A percentile compares a stretch with the other conserved stretches of the same genome.
phyloP scores from a whole-genome alignment of 2,329 filamentous ascomycete genomes.

The Aspergillus intermedius region DNA sequence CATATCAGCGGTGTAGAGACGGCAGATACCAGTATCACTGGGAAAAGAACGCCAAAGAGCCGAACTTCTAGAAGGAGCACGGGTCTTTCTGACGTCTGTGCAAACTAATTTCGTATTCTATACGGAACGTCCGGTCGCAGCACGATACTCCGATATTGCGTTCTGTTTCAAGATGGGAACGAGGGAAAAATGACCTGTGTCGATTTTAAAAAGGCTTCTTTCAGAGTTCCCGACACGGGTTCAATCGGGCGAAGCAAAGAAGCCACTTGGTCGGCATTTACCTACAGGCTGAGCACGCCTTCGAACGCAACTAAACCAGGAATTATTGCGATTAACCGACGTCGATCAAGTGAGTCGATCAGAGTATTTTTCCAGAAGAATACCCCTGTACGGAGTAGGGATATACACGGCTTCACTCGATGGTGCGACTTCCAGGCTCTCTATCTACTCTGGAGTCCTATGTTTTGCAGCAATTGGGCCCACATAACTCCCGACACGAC shows the following conservation, averaged over 20 bases:
- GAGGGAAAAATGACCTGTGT: neutral
- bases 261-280: too few relatives aligned
- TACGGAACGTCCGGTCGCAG: neutral
- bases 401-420: neutral
- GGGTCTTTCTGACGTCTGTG: too few relatives aligned
- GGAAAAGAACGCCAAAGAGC: too few relatives aligned
- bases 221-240: too few relatives aligned
- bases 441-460: neutral
- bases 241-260: too few relatives aligned
- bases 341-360: neutral
- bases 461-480: constrained; percentile 9
- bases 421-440: neutral
- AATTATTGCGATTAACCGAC: neutral
- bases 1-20: too few relatives aligned
- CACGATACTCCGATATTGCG: neutral
- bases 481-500: constrained; percentile 1
- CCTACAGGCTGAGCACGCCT: too few relatives aligned
- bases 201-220: too few relatives aligned
- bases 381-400: neutral
- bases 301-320: neutral
- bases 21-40: too few relatives aligned
- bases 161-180: neutral
- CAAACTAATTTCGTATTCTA: neutral
- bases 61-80: too few relatives aligned
- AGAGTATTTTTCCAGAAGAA: neutral